Base-by-base conservation (phyloP, 2,329 filamentous ascomycete species). In the Colletotrichum euphorbiae region DNA sequence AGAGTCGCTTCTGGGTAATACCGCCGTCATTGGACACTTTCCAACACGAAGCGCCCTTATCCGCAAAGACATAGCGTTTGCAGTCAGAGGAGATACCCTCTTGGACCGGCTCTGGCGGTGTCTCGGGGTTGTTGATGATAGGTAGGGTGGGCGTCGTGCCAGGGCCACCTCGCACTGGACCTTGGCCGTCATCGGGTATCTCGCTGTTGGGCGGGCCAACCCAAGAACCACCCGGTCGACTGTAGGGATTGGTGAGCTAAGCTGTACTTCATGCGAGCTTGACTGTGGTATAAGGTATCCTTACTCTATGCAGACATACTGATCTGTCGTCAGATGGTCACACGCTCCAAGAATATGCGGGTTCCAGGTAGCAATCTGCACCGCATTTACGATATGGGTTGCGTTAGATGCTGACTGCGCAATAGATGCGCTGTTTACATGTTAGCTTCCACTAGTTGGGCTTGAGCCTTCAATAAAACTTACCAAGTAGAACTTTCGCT, bases 1-100 rank as follows among this genome's bases (percentile, higher is more conserved):
- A 71, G 38, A 54, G 59, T 48, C 3, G 52, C 43, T 17, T 36
- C 50, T 15, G 62, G 61, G 24, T 6, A 2, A 61, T 42, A 4
- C 58, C 58, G n/a, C 21, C 36, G 8, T 61, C 45, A 7, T 36
- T 61, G 2, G 45, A 31, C 15, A 52, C 21, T 9, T 61, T 36
- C 45, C 45, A 61, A 11, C 21, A 61, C 1, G 19, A 52, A 19
- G 11, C 45, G 3, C 38, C 42, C 15, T 43, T 38, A 19, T 63
- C 45, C 19, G 63, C 67, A 2, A 61, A 28, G 6, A 31, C 15
- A 13, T 11, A 36, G 8, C 28, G 15, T 0, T 36, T 52, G 50
- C 28, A 52, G 28, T 17, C 28, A 6, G 50, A n/a, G 2, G 28
- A n/a, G 24, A 31, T 52, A 28, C 50, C 28, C 0, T 52, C 28